Conservation (phyloP, 768 basidiomycete species). For the Suillus subluteus region DNA sequence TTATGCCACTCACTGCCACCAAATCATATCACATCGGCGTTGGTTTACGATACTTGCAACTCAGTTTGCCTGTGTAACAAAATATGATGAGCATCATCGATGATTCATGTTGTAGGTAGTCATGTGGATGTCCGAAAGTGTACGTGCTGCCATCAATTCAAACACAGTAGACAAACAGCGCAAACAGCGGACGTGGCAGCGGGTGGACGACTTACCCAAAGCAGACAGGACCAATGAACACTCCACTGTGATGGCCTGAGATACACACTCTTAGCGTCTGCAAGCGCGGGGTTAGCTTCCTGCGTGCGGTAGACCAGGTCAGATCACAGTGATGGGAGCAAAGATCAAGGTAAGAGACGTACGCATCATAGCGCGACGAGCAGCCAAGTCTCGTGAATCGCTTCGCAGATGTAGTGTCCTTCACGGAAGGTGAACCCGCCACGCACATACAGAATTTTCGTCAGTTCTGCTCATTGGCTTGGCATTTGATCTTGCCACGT, state of each 20-base stretch:
- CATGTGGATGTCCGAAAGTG: background rate
- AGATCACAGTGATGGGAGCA: background rate
- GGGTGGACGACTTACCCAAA: conserved; percentile 59
- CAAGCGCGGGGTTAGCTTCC: conserved; percentile 95
- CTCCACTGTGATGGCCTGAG: conserved; percentile 89
- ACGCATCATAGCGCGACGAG: conserved; percentile 79
- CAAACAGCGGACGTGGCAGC: background rate
- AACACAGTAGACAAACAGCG: background rate
- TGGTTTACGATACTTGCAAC: background rate
- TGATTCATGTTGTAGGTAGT: background rate
- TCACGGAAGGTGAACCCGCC: conserved; percentile 96
- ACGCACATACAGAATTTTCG: conserved; percentile 57
- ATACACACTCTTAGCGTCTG: conserved; percentile 66
- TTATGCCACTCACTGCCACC: background rate
- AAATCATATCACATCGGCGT: background rate
- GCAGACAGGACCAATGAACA: conserved; percentile 84
- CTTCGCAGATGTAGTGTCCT: conserved; percentile 96
- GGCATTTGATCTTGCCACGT: conserved; percentile 10
- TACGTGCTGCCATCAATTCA: background rate
- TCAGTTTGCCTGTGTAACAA: background rate
- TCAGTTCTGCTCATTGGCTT: conserved; percentile 10
- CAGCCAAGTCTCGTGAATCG: conserved; percentile 88
- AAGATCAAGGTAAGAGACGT: too few relatives aligned
- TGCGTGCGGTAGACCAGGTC: conserved; percentile 31
- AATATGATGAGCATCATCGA: background rate